phyloP scores from a whole-genome alignment of 2,329 filamentous ascomycete species.

The Ilyonectria sp. region DNA sequence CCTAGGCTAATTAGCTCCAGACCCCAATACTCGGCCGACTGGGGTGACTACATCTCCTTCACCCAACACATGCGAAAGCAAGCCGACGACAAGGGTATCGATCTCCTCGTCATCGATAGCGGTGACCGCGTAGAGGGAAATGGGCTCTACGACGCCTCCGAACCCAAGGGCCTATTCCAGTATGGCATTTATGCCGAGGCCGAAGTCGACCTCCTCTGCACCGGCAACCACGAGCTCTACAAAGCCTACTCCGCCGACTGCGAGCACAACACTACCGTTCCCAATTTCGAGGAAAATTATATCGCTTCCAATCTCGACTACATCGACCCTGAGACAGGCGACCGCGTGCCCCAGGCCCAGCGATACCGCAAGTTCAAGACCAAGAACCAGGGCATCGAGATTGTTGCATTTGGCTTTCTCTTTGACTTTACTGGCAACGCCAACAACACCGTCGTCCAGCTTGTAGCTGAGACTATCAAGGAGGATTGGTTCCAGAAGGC shows the following conservation, averaged over 20 bases:
- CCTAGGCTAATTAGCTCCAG: conserved; percentile 57
- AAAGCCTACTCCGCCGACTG: conserved; percentile 81
- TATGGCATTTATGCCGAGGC: conserved; percentile 91
- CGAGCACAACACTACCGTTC: conserved; percentile 86
- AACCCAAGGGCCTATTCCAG: conserved; percentile 89
- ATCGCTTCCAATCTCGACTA: conserved; percentile 96
- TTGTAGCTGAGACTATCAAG: conserved; percentile 84
- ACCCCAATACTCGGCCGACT: conserved; percentile 93
- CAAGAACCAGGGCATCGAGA: conserved; percentile 86
- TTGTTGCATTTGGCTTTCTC: conserved; percentile 93
- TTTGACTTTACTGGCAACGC: conserved; percentile 94
- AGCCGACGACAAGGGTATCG: conserved; percentile 83
- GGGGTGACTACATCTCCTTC: conserved; percentile 98
- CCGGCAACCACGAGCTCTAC: conserved; percentile 97
- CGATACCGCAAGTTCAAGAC: conserved; percentile 93
- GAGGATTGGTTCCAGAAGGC: conserved; percentile 92
- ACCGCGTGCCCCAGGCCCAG: conserved; percentile 82
- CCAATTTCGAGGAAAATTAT: conserved; percentile 85
- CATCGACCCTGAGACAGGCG: conserved; percentile 78
- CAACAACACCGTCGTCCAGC: conserved; percentile 90
- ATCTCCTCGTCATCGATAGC: conserved; percentile 94
- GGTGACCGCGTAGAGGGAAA: conserved; percentile 96
- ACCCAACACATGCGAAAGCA: conserved; percentile 83
- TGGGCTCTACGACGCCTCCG: conserved; percentile 91
- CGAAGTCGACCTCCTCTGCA: conserved; percentile 85